These are phyloP conservation scores for Vaccinium macrocarpon DNA, from an alignment of 148 eudicot genomes.

Conservation along the genomic window DNA sequence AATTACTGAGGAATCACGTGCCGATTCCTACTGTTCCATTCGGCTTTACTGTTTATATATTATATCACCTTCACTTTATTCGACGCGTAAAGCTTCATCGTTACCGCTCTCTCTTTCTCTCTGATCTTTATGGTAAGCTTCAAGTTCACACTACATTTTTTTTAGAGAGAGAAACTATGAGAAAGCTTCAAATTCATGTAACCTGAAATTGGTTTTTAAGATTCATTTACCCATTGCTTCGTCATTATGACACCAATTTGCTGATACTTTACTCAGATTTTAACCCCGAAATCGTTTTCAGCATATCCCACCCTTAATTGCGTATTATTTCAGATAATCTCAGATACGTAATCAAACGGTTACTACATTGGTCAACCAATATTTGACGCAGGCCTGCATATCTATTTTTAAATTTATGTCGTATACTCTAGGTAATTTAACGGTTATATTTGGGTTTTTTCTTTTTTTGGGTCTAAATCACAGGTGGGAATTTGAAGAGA, in stretches of 20 bases:
- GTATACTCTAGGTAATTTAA: not conserved
- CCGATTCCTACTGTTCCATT: slow-evolving; percentile 15
- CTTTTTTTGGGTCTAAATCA: not conserved
- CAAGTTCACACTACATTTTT: slow-evolving; percentile 13
- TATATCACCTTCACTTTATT: not conserved
- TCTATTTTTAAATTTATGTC: not conserved
- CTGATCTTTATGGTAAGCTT: slow-evolving; percentile 9
- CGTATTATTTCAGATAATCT: no score
- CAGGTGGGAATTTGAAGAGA: not conserved
- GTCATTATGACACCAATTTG: not conserved
- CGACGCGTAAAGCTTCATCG: not conserved
- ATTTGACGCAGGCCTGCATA: not conserved
- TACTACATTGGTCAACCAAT: not conserved
- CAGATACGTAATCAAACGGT: slow-evolving; percentile 3
- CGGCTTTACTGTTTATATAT: not conserved
- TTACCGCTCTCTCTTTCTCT: not conserved
- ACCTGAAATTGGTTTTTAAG: not conserved
- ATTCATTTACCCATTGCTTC: not conserved
- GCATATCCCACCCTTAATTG: not conserved
- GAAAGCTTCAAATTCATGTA: not conserved
- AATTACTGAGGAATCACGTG: not conserved
- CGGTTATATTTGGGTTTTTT: slow-evolving; percentile 1
- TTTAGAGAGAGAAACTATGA: not conserved
- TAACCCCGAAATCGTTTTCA: not conserved
- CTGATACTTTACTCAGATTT: not conserved